Conservation (phyloP, 2,329 filamentous ascomycete genomes). For the Talaromyces verruculosus region DNA sequence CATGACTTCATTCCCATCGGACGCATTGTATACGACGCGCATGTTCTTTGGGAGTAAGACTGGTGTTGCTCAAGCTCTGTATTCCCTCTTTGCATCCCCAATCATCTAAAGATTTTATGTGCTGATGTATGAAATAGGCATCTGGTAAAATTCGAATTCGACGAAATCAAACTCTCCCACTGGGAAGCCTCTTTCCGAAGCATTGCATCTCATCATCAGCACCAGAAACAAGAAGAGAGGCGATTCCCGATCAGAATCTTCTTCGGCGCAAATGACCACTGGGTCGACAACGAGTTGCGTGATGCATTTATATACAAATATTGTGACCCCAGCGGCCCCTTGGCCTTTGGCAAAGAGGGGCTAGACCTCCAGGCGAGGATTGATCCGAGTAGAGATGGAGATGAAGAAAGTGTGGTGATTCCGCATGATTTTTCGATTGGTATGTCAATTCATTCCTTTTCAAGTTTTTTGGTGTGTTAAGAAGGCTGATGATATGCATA, state of each 20-base stretch:
- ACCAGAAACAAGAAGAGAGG: not conserved
- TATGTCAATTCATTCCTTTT: not conserved
- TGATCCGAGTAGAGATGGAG: slow-evolving; percentile 21
- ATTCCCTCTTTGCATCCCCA: not conserved
- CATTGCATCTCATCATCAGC: not conserved
- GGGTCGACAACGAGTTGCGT: slow-evolving; percentile 15
- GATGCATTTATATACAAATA: slow-evolving; percentile 19
- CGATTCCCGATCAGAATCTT: slow-evolving; percentile 14
- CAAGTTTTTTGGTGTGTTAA: not conserved
- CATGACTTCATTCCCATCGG: slow-evolving; percentile 12
- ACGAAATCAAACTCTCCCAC: slow-evolving; percentile 13
- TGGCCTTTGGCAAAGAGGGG: slow-evolving; percentile 3
- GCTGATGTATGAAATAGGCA: slow-evolving; percentile 8
- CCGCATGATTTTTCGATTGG: slow-evolving; percentile 23
- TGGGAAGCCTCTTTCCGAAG: slow-evolving; percentile 17
- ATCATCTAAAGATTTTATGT: not conserved
- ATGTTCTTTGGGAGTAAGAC: slow-evolving; percentile 16
- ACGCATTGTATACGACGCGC: slow-evolving; percentile 12
- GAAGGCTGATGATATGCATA: not conserved
- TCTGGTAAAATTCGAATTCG: slow-evolving; percentile 10
- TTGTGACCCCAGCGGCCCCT: slow-evolving; percentile 4
- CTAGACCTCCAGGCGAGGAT: slow-evolving; percentile 15
- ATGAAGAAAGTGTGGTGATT: slow-evolving; percentile 22
- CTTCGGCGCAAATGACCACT: slow-evolving; percentile 20
- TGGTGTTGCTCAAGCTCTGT: slow-evolving; percentile 21